Base-by-base conservation (phyloP, 179 eudicot species). In the Corrigiola litoralis region DNA sequence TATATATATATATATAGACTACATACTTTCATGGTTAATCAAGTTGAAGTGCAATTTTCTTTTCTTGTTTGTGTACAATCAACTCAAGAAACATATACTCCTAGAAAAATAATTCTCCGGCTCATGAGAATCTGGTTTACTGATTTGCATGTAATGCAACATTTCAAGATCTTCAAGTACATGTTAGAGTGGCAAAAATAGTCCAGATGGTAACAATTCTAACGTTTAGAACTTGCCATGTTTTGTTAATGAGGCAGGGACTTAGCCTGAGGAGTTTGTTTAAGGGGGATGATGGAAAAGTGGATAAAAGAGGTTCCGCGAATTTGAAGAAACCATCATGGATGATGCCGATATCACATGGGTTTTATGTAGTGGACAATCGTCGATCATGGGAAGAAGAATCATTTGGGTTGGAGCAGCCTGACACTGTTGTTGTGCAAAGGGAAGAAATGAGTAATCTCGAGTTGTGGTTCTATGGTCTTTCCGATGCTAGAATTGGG, bases 261-360 rank as follows among this genome's bases (percentile, higher is more conserved):
- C 34, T 81, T 41, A 58, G 74, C 66, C 58, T 84, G 51, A 76
- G 67, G 45, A 75, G 72, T 32, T 66, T 78, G 61, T 27, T 77
- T 0, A 61, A 48, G 20, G 74, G 77, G 38, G 49, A 32, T 68
- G 71, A 37, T 66, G 62, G 63, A 34, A 28, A 29, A 16, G 71
- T 27, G 28, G 16, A 46, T 25, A 52, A 68, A 67, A 77, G 56
- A 51, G 37, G 65, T 46, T 50, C 50, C 5, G 52, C 61, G 44
- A 80, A 70, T 23, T 73, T 47, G 61, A 76, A 70, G 68, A 76
- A 65, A 49, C 67, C 78, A 46, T 70, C 89, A 69, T 86, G 95
- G 95, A 75, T 86, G 84, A 71, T 61, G 52, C 84, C 86, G n/a
- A 71, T 82, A 17, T 73, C 84, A 14, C 96, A 88, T 60, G 96